Evolutionary conservation across 352 stramenopile genomes (phyloP), one percentile per base, ranked within the genome.

Genomic region (Phytophthora idaei): DNA sequence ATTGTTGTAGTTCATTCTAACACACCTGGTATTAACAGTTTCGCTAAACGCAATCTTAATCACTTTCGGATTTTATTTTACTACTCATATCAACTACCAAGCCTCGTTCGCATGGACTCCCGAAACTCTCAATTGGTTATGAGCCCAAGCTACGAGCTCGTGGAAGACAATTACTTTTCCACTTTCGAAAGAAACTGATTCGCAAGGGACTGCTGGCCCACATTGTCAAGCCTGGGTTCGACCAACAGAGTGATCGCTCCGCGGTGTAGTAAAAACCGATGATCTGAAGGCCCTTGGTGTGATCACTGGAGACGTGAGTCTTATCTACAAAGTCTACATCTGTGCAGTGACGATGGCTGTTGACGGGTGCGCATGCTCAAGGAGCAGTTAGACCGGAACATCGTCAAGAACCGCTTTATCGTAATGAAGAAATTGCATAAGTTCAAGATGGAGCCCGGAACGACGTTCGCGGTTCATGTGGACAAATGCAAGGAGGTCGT

Each of bases 401-500:
- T 50, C 3, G 45, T 75, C 31, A 50, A 79, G 51, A 74, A 76
- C 46, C 63, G 59, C 0, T 21, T 79, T 1, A 8, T 51, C 4
- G 1, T 25, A 11, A 46, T 12, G 8, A 5, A 5, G 36, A 42
- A 42, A 7, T 15, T 42, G 36, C 0, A 42, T 15, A 42, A 1
- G 0, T 46, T 46, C 39, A 46, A 46, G 39, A 25, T 46, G 63
- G 68, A 36, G 66, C 60, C 55, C 32, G 49, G 12, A 45, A 14
- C 31, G 7, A 73, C 54, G 11, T 41, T 77, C 0, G 71, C 69
- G 0, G 52, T 54, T 17, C 47, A 52, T 7, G 34, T 73, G n/a
- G 61, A 76, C 51, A 59, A 70, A n/a, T 78, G 73, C 61, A 66
- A 71, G 53, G 42, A 42, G 50, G n/a, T 6, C 37, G 2, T 17